These are phyloP conservation scores for Xylariaceae sp. DNA, from an alignment of 2,329 filamentous ascomycete species.

Conservation along the genomic window DNA sequence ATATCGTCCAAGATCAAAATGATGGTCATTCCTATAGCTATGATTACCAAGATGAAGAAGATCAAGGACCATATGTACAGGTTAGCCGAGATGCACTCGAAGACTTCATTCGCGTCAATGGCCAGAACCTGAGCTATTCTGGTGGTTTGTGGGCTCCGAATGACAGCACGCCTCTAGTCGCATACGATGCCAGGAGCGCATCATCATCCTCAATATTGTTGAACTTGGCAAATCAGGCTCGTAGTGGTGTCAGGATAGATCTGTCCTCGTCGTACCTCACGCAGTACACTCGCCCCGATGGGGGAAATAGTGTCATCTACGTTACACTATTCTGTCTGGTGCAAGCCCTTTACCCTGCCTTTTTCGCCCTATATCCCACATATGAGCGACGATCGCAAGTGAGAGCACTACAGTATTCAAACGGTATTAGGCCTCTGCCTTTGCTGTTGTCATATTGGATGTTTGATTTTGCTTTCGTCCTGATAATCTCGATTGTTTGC, in stretches of 20 bases:
- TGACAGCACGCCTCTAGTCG: conserved; percentile 16
- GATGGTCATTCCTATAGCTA: neutral
- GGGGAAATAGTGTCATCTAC: conserved; percentile 19
- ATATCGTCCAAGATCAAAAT: neutral
- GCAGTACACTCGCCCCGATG: conserved; percentile 16
- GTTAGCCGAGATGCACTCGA: conserved; percentile 15
- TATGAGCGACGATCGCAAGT: conserved; percentile 59
- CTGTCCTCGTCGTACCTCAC: conserved; percentile 10
- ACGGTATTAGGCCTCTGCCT: conserved; percentile 59
- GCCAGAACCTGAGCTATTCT: conserved; percentile 11
- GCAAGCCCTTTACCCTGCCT: conserved; percentile 59
- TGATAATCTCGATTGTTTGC: conserved; percentile 38
- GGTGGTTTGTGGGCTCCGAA: conserved; percentile 21
- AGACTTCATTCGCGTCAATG: conserved; percentile 14
- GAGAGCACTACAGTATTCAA: conserved; percentile 64
- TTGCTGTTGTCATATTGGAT: conserved; percentile 61
- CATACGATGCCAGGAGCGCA: conserved; percentile 7
- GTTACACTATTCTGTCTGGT: conserved; percentile 29
- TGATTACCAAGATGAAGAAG: neutral
- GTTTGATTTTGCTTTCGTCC: conserved; percentile 60
- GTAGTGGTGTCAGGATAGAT: conserved; percentile 15
- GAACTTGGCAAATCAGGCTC: conserved; percentile 21
- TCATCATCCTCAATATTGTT: conserved; percentile 7
- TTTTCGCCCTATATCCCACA: conserved; percentile 64
- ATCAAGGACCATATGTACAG: conserved; percentile 8